Evolutionary conservation across 495 filamentous ascomycete species (phyloP).

Genomic region (Penicillium samsonianum): DNA sequence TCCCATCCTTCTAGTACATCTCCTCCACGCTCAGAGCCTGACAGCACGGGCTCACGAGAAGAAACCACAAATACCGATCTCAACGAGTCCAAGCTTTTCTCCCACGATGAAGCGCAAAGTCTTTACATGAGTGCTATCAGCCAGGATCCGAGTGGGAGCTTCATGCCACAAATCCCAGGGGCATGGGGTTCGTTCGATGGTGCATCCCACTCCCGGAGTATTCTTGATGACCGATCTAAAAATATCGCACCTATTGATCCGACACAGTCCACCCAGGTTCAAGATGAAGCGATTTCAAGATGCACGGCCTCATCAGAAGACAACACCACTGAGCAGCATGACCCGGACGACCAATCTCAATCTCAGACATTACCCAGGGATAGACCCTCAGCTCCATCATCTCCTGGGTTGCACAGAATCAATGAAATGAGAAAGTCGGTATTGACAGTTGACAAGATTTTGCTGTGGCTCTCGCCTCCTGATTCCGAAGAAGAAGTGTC

Average conservation of each 20-base stretch:
- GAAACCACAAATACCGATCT: conserved; percentile 51
- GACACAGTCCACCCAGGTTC: neutral
- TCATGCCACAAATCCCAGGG: conserved; percentile 58
- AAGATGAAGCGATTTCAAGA: conserved; percentile 34
- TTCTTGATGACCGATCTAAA: neutral
- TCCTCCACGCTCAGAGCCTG: conserved; percentile 28
- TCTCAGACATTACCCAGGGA: conserved; percentile 20
- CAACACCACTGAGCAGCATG: conserved; percentile 17
- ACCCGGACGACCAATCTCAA: conserved; percentile 9
- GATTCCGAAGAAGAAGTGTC: conserved; percentile 12
- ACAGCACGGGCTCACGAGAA: conserved; percentile 24
- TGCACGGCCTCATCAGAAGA: conserved; percentile 25
- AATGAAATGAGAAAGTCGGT: conserved; percentile 38
- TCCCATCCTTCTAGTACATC: conserved; percentile 14
- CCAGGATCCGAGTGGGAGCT: conserved; percentile 36
- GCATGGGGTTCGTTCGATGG: conserved; percentile 54
- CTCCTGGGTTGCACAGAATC: conserved; percentile 22
- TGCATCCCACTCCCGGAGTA: neutral
- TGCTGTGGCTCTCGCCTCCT: conserved; percentile 39
- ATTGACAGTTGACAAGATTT: conserved; percentile 37
- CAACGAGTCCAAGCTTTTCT: conserved; percentile 76
- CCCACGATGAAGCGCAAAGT: conserved; percentile 89
- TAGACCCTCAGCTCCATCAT: conserved; percentile 22
- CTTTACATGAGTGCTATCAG: conserved; percentile 88
- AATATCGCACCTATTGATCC: neutral